Evolutionary conservation across 208 protist species (phyloP), one percentile per base, ranked within the genome.

Genomic region (Novymonas esmeraldas): DNA sequence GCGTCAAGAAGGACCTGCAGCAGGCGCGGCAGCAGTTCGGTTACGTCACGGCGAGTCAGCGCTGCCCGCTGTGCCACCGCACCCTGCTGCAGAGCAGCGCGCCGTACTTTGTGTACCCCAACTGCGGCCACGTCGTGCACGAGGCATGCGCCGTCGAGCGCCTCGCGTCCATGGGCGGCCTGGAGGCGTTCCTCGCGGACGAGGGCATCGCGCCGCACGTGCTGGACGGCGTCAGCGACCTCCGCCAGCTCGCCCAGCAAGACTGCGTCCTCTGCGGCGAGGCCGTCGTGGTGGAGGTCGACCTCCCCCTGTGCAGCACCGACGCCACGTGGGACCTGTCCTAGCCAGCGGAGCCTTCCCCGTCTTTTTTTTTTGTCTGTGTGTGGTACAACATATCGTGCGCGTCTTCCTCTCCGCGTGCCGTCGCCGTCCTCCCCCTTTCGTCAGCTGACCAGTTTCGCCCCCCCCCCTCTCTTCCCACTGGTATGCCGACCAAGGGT

Each of bases 1-100:
- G 60, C 16, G 95, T 98, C 44, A 90, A 98, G 58, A 66, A 82
- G n/a, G 95, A 98, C 58, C 94, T 99, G 63, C 64, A 80, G 18
- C 79, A 89, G 44, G 83, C 89, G 29, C 78, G 65, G 3, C 65
- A 90, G 57, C 80, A 93, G 56, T 98, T 87, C 83, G 91, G 90
- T 33, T 87, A 97, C 69, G 84, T 99, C 34, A 80, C 78, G 4
- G 63, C 60, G 6, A 83, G 78, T 24, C 88, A 98, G 60, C 81
- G 79, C 28, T 99, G 97, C 67, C 70, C 81, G 24, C 68, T 98
- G 2, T 99, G 97, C 71, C 59, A 76, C 14, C 68, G 62, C 24
- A 38, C 42, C 2, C 70, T 96, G 1, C 46, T 91, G 31, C 70
- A 73, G 11, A 78, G 69, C 33, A 63, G 44, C 11, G 20, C 58